A percentile compares a stretch with the other conserved stretches of the same genome.
These are phyloP conservation scores for Pseudopyricularia javanii DNA, from an alignment of 2,329 filamentous ascomycete species.

Conservation along the genomic window DNA sequence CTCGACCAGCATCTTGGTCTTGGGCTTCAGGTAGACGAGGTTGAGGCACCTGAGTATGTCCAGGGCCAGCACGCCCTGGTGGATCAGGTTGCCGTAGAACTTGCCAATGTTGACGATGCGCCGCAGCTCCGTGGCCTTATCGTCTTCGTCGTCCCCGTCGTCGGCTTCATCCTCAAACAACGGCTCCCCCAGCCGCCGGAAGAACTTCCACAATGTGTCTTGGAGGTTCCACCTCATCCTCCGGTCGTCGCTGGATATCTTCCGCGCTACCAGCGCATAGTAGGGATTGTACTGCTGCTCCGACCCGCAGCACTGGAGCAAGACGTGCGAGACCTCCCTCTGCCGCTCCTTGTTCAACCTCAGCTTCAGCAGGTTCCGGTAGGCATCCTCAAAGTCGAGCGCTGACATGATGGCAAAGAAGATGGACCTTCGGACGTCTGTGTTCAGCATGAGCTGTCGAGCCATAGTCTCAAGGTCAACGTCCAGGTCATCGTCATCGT, in stretches of 20 bases:
- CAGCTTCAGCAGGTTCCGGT: conserved; percentile 67
- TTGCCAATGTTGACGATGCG: conserved; percentile 40
- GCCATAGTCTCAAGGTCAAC: conserved; percentile 53
- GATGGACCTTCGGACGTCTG: conserved; percentile 75
- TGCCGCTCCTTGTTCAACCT: conserved; percentile 78
- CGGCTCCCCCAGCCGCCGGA: conserved; percentile 73
- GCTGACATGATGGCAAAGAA: conserved; percentile 86
- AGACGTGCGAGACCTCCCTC: conserved; percentile 73
- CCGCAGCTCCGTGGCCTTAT: conserved; percentile 32
- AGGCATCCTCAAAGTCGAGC: conserved; percentile 71
- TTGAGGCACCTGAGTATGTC: conserved; percentile 58
- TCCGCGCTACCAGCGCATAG: conserved; percentile 74
- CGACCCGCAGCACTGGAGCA: conserved; percentile 75
- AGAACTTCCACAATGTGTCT: conserved; percentile 75
- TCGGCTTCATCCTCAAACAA: conserved; percentile 54
- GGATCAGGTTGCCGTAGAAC: conserved; percentile 39
- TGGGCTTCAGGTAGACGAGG: conserved; percentile 63
- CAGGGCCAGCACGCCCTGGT: conserved; percentile 30
- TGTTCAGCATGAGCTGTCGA: conserved; percentile 73
- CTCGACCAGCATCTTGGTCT: conserved; percentile 69
- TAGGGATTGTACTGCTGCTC: conserved; percentile 86
- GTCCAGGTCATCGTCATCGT: conserved; percentile 39
- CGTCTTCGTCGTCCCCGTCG: conserved; percentile 33
- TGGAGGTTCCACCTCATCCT: conserved; percentile 76
- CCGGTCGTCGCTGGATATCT: conserved; percentile 57